A percentile compares a stretch with the other conserved stretches of the same genome.
These are phyloP conservation scores for Lanmaoa pseudosensibilis DNA, from an alignment of 768 basidiomycete species.

Conservation along the genomic window DNA sequence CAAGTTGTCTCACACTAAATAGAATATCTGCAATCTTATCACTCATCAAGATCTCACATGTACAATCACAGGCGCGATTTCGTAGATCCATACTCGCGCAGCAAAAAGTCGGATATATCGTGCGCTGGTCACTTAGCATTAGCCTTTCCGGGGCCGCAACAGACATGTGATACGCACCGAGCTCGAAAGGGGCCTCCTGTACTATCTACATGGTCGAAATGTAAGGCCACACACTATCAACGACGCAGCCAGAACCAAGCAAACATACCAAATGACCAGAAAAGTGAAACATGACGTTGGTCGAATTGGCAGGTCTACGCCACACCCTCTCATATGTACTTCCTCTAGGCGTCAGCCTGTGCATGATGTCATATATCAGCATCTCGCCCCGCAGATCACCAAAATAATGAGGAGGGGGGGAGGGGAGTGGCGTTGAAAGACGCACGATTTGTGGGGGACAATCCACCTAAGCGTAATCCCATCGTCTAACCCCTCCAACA, in stretches of 20 bases:
- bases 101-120: conserved; percentile 28
- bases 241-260: not conserved
- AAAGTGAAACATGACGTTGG: conserved; percentile 29
- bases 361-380: not conserved
- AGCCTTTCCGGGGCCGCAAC: too few relatives aligned
- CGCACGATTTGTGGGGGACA: conserved; percentile 24
- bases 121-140: conserved; percentile 14
- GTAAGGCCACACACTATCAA: not conserved
- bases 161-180: conserved; percentile 21
- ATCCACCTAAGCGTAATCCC: conserved; percentile 31
- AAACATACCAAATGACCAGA: conserved; percentile 31
- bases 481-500: conserved; percentile 28
- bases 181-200: conserved; percentile 31
- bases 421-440: not conserved
- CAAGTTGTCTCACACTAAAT: too few relatives aligned
- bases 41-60: too few relatives aligned
- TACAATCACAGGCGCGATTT: not conserved
- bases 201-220: conserved; percentile 18
- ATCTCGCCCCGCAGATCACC: not conserved
- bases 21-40: too few relatives aligned
- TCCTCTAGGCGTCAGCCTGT: conserved; percentile 17
- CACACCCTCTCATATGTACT: conserved; percentile 26
- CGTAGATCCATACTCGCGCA: conserved; percentile 8
- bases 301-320: conserved; percentile 31
- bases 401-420: not conserved